phyloP scores from a whole-genome alignment of 1,139 yeast species.

The Blastobotrys malaysiensis region DNA sequence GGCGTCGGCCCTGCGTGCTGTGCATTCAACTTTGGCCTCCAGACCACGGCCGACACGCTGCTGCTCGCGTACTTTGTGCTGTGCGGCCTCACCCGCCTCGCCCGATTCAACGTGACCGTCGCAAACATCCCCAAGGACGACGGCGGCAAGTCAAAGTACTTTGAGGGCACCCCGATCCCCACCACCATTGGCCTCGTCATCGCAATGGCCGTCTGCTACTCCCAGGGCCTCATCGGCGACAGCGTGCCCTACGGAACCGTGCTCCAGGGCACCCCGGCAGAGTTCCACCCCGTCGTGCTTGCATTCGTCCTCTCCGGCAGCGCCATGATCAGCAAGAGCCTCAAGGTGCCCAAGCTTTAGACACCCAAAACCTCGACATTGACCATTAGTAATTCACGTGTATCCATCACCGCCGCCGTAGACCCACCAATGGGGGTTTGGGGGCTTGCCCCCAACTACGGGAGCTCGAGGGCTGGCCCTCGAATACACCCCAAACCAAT shows the following conservation, averaged over 20 bases:
- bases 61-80: conserved; percentile 78
- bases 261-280: conserved; percentile 42
- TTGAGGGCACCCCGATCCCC: conserved; percentile 96
- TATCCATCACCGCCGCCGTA: too few species aligned
- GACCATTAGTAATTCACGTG: too few species aligned
- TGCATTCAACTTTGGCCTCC: conserved; percentile 88
- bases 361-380: neutral
- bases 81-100: conserved; percentile 90
- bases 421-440: too few species aligned
- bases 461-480: neutral
- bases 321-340: conserved; percentile 84
- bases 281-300: conserved; percentile 65
- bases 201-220: conserved; percentile 64
- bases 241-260: conserved; percentile 60
- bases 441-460: too few species aligned
- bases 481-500: too few species aligned
- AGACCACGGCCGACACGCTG: conserved; percentile 73
- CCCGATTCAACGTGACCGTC: conserved; percentile 91
- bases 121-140: conserved; percentile 87
- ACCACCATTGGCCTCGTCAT: conserved; percentile 57
- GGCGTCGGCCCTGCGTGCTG: conserved; percentile 92
- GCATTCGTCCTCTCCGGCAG: conserved; percentile 78
- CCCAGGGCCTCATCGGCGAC: conserved; percentile 41
- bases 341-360: conserved; percentile 85
- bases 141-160: conserved; percentile 71